These are phyloP conservation scores for Anthostomella pinea DNA, from an alignment of 2,329 filamentous ascomycete genomes.

Conservation along the genomic window DNA sequence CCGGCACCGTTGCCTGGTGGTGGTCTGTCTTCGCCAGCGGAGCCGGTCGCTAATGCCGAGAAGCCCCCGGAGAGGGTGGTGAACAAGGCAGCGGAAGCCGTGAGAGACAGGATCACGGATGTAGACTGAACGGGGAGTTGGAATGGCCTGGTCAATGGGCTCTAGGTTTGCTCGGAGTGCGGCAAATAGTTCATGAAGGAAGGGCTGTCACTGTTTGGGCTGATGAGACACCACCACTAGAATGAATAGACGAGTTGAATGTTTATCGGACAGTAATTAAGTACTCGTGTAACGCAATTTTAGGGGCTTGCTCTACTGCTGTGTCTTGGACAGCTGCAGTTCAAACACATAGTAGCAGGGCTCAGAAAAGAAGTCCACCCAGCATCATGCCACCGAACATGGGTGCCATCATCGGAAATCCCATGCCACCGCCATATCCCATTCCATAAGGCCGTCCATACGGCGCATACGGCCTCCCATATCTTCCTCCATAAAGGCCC, in stretches of 20 bases:
- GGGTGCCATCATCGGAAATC: slow-evolving; percentile 44
- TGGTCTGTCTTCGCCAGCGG: slow-evolving; percentile 45
- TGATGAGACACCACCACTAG: no score
- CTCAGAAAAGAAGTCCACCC: slow-evolving; percentile 36
- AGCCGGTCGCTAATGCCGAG: slow-evolving; percentile 33
- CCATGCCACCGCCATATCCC: slow-evolving; percentile 44
- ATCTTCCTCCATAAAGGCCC: slow-evolving; percentile 43
- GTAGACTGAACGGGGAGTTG: no score
- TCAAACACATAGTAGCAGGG: no score
- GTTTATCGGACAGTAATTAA: no score
- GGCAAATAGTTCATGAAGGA: no score
- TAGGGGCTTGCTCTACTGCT: no score
- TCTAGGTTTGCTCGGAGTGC: no score
- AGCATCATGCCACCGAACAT: slow-evolving; percentile 44
- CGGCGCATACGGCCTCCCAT: slow-evolving; percentile 44
- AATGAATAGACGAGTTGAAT: no score
- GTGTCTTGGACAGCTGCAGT: no score
- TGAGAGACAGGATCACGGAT: slow-evolving; percentile 32
- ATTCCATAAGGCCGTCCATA: slow-evolving; percentile 44
- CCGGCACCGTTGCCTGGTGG: slow-evolving; percentile 44
- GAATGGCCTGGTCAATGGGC: no score
- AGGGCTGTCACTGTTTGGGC: no score
- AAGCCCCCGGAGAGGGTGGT: slow-evolving; percentile 30
- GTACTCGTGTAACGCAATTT: no score
- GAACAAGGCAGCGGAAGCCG: slow-evolving; percentile 29